Conservation (phyloP, 129 eudicot species). For the Helianthus annuus region HanXRQr2.0-SUNRISE NC_035446.2:156387755-156388254, state of each 20-base stretch:
- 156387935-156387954: neutral
- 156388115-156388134: conserved; percentile 38
- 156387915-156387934: neutral
- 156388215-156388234: conserved; percentile 60
- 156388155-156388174: conserved; percentile 55
- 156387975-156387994: conserved; percentile 8
- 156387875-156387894: neutral
- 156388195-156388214: conserved; percentile 25
- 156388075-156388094: conserved; percentile 57
- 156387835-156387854: no score
- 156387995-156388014: conserved; percentile 5
- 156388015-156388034: neutral
- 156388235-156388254: conserved; percentile 49
- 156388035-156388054: neutral
- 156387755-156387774: no score
- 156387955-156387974: conserved; percentile 8
- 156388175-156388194: conserved; percentile 42
- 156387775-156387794: no score
- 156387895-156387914: neutral
- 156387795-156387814: no score
- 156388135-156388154: conserved; percentile 35
- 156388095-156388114: conserved; percentile 44
- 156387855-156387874: neutral
- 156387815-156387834: no score
- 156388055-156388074: conserved; percentile 51